Evolutionary conservation across 371 early-diverging fungal genomes (phyloP).

Genomic region (Mucor racemosus): DNA sequence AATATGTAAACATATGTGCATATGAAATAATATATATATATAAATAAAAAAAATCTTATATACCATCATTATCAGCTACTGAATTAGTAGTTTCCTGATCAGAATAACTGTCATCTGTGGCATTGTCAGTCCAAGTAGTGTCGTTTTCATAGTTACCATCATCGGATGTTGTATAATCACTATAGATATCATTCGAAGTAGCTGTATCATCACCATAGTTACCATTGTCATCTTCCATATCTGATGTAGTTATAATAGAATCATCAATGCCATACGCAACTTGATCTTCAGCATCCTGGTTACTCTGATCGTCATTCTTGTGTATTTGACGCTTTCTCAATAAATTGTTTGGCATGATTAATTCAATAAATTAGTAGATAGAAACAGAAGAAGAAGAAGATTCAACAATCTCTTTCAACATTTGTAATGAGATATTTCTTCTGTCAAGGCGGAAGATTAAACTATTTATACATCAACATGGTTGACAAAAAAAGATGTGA

Average conservation of each 20-base stretch:
- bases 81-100: background rate
- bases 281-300: background rate
- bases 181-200: too few relatives aligned
- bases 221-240: background rate
- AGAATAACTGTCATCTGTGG: background rate
- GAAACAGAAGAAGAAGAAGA: background rate
- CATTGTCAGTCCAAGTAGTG: background rate
- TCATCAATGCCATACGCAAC: background rate
- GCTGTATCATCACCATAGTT: too few relatives aligned
- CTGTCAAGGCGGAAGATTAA: conserved; percentile 5
- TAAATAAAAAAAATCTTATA: background rate
- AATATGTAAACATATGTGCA: too few relatives aligned
- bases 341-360: background rate
- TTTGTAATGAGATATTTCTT: background rate
- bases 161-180: too few relatives aligned
- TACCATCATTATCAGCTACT: background rate
- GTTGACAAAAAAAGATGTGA: background rate
- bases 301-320: background rate
- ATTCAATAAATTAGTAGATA: background rate
- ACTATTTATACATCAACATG: background rate
- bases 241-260: background rate
- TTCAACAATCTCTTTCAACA: background rate
- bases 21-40: too few relatives aligned
- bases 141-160: background rate
- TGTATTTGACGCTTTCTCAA: background rate